Base-by-base conservation (phyloP, 169 alveolate genomes). In the Theileria annulata region DNA sequence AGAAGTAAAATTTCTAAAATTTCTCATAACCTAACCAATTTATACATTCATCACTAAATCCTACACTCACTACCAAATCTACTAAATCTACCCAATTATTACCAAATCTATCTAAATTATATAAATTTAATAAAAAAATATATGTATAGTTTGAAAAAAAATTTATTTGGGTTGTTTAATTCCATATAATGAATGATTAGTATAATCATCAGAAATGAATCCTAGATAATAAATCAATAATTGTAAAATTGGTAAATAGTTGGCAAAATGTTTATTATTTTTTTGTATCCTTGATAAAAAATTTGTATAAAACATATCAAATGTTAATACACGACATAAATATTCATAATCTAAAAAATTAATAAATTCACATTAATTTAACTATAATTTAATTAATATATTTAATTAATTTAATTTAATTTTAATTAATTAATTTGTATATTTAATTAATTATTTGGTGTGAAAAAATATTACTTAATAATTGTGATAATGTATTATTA, bases 221-320 rank as follows among this genome's bases (percentile, higher is more conserved):
- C 82, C 76, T 67, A 83, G 25, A 51, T 76, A 83, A 48, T 83
- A 78, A 19, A 83, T 33, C 68, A 83, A 33, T 21, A 83, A 69
- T 72, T 83, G 90, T n/a, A 77, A 68, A 6, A 83, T 75, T 19
- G 90, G 90, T 42, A 75, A 5, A 70, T 76, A 83, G 49, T 30
- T 59, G 73, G 47, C 54, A 27, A 23, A 68, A 13, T 25, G 85
- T 30, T 35, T 33, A 19, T 79, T 86, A 12, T 54, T 60, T 25
- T 64, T 48, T 2, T 70, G 13, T 12, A 83, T n/a, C 21, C 66
- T 71, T 42, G 49, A 42, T 62, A 83, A 81, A 62, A 70, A 48
- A n/a, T 8, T 35, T 25, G 0, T 51, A 82, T 83, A 76, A 63
- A 76, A 19, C 37, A 63, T 70, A 19, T 62, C 79, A 64, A 25